phyloP scores from a whole-genome alignment of 495 filamentous ascomycete genomes.

The Xylaria longipes region DNA sequence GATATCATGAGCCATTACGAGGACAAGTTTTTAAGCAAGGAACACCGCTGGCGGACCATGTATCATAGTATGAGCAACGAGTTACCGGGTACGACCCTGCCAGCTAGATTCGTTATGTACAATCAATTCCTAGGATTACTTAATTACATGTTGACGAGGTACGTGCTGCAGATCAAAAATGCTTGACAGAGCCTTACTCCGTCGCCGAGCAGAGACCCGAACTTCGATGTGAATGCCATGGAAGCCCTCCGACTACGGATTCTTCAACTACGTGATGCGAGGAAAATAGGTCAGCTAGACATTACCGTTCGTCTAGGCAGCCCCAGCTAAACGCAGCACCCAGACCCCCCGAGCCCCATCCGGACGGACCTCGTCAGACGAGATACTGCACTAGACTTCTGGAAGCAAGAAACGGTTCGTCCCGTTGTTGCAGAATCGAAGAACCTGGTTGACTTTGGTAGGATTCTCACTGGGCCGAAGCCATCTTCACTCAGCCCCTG shows the following conservation, averaged over 20 bases:
- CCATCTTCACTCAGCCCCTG: slow-evolving; percentile 61
- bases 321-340: background rate
- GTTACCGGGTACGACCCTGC: slow-evolving; percentile 54
- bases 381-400: slow-evolving; percentile 41
- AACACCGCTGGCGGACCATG: slow-evolving; percentile 60
- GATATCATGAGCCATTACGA: slow-evolving; percentile 60
- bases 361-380: slow-evolving; percentile 38
- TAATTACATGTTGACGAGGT: slow-evolving; percentile 57
- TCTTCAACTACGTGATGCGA: slow-evolving; percentile 52
- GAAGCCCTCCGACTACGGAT: slow-evolving; percentile 54
- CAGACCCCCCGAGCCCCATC: slow-evolving; percentile 39
- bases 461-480: slow-evolving; percentile 60
- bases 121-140: slow-evolving; percentile 58
- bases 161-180: slow-evolving; percentile 18
- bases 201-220: slow-evolving; percentile 50
- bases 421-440: background rate
- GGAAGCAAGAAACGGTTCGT: slow-evolving; percentile 40
- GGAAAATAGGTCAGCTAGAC: slow-evolving; percentile 49
- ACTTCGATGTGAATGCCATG: slow-evolving; percentile 58
- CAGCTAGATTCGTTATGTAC: slow-evolving; percentile 59
- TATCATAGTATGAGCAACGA: slow-evolving; percentile 59
- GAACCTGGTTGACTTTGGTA: slow-evolving; percentile 20
- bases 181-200: slow-evolving; percentile 25
- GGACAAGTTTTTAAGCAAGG: slow-evolving; percentile 51
- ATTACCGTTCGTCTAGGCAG: background rate